These are phyloP conservation scores for Cladosporium sphaerospermum DNA, from an alignment of 2,329 filamentous ascomycete species.

Conservation along the genomic window DNA sequence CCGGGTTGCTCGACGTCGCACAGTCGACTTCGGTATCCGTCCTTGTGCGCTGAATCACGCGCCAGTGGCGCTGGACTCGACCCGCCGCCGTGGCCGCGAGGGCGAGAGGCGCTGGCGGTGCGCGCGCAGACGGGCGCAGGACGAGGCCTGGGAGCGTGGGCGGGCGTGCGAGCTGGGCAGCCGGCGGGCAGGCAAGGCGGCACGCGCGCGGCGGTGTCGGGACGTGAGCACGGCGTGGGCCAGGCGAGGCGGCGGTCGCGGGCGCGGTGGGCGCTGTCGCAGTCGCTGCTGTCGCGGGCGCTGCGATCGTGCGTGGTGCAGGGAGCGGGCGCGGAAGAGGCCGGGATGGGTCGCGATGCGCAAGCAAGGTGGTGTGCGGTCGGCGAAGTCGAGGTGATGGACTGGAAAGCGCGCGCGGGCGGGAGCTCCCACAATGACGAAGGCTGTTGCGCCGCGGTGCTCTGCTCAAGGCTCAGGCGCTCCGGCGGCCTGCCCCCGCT, in stretches of 20 bases:
- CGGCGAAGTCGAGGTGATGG: not conserved
- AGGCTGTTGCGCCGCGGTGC: not conserved
- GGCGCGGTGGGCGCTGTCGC: not conserved
- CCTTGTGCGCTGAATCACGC: slow-evolving; percentile 10
- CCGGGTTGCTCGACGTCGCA: slow-evolving; percentile 9
- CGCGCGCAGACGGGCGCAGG: slow-evolving; percentile 4
- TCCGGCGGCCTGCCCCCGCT: too few relatives aligned
- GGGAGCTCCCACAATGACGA: not conserved
- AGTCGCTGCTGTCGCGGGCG: not conserved
- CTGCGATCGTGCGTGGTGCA: not conserved
- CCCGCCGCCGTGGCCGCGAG: slow-evolving; percentile 7
- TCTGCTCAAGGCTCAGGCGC: too few relatives aligned
- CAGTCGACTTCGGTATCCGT: slow-evolving; percentile 5
- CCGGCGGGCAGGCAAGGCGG: not conserved
- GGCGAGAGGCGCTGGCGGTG: slow-evolving; percentile 2
- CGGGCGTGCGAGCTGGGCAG: not conserved
- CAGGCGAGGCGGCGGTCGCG: not conserved
- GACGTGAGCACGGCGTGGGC: not conserved
- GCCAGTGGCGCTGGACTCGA: slow-evolving; percentile 11
- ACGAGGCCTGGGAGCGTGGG: too few relatives aligned
- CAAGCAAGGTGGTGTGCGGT: not conserved
- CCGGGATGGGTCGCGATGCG: not conserved
- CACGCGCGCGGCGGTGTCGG: not conserved
- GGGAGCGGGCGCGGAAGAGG: not conserved
- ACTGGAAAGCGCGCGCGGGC: not conserved